These are phyloP conservation scores for Euptelea pleiosperma DNA, from an alignment of 164 flowering plant genomes.

Conservation along the genomic window DNA sequence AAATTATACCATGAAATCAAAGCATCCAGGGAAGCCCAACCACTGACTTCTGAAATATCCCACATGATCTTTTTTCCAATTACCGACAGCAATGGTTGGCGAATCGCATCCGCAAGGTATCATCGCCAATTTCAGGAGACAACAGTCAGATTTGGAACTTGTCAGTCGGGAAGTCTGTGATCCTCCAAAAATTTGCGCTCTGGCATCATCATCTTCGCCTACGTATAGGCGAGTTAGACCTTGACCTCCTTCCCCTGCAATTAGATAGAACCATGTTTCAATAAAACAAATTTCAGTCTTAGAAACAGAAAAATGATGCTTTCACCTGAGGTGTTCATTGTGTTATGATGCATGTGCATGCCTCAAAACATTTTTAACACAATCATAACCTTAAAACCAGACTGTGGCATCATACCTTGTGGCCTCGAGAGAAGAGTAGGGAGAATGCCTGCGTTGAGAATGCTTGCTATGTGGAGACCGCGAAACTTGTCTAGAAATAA, in stretches of 20 bases:
- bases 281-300: constrained; percentile 2
- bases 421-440: constrained; percentile 84
- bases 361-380: constrained; percentile 28
- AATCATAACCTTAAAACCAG: constrained; percentile 16
- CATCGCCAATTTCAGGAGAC: no score
- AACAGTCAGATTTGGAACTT: neutral
- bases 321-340: constrained; percentile 41
- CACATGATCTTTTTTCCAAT: neutral
- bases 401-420: constrained; percentile 56
- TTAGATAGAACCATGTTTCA: constrained; percentile 14
- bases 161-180: neutral
- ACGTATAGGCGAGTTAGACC: constrained; percentile 64
- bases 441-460: constrained; percentile 98
- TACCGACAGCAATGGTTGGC: neutral
- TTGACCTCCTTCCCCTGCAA: constrained; percentile 73
- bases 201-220: constrained; percentile 38
- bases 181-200: neutral
- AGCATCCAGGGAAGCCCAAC: no score
- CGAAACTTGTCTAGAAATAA: constrained; percentile 94
- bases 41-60: no score
- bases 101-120: no score
- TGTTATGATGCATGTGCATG: constrained; percentile 23
- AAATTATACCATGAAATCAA: no score
- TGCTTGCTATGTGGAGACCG: constrained; percentile 97
- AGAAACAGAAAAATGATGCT: constrained; percentile 1